Evolutionary conservation across 139 green algal species (phyloP).

Genomic region (Chlamydomonas asymmetrica): DNA sequence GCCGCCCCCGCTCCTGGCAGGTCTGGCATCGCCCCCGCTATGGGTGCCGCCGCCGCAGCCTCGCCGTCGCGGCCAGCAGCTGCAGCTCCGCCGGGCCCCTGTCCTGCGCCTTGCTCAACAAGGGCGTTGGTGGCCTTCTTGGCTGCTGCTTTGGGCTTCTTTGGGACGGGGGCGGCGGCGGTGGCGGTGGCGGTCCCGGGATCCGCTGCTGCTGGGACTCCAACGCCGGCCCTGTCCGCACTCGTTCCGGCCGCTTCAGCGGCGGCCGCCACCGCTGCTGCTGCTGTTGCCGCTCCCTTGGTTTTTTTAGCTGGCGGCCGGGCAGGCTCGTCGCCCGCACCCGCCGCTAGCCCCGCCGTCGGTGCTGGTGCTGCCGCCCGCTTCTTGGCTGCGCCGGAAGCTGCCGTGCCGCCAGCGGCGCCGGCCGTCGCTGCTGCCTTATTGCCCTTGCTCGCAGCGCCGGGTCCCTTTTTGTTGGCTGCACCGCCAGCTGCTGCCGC

Average conservation of each 20-base stretch:
- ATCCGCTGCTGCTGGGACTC: neutral
- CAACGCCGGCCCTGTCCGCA: neutral
- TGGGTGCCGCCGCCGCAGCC: neutral
- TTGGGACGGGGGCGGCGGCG: neutral
- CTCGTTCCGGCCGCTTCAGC: neutral
- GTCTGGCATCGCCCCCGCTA: neutral
- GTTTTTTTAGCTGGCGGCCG: neutral
- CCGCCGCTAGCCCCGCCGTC: neutral
- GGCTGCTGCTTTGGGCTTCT: neutral
- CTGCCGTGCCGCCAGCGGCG: neutral
- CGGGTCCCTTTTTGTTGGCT: neutral
- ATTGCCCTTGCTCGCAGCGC: neutral
- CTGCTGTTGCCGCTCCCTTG: neutral
- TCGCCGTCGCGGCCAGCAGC: too few species aligned
- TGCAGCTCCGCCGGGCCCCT: too few species aligned
- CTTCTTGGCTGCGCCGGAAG: neutral
- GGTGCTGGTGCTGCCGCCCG: neutral
- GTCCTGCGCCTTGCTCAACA: too few species aligned
- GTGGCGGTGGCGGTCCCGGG: neutral
- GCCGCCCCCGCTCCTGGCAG: neutral
- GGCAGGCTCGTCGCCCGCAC: neutral
- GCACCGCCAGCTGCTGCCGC: too few species aligned
- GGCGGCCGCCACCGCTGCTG: neutral
- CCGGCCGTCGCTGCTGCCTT: neutral
- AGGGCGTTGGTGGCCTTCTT: neutral